These are phyloP conservation scores for Populus tomentosa DNA, from an alignment of 441 rosid species.

Conservation along the genomic window DNA sequence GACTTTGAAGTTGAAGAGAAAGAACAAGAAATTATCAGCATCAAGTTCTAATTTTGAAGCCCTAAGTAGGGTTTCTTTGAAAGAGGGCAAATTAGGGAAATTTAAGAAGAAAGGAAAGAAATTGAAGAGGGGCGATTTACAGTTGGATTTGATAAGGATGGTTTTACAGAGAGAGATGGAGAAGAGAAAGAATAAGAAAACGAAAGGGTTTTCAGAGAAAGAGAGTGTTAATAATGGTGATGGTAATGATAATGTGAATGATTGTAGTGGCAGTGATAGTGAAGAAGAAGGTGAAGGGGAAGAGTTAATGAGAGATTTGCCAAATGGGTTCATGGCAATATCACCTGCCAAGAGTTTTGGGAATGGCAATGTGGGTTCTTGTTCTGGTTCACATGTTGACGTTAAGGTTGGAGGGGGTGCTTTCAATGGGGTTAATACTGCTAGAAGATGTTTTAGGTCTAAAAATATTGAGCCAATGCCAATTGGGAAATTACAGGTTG, in stretches of 20 bases:
- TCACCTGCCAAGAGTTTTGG: slow-evolving; percentile 49
- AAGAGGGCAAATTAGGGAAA: slow-evolving; percentile 29
- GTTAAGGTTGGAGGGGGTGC: slow-evolving; percentile 64
- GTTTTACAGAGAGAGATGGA: slow-evolving; percentile 73
- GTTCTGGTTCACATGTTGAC: slow-evolving; percentile 46
- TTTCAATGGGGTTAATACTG: slow-evolving; percentile 20
- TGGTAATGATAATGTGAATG: slow-evolving; percentile 15
- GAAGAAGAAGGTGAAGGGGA: slow-evolving; percentile 18
- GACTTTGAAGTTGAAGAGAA: slow-evolving; percentile 52
- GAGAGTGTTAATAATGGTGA: slow-evolving; percentile 10
- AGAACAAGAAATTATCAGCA: slow-evolving; percentile 21
- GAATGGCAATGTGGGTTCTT: slow-evolving; percentile 43
- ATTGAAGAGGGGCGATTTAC: slow-evolving; percentile 60
- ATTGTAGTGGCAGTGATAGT: slow-evolving; percentile 15
- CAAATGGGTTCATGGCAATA: slow-evolving; percentile 91
- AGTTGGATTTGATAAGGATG: slow-evolving; percentile 71
- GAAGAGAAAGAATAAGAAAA: slow-evolving; percentile 42
- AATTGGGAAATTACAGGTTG: slow-evolving; percentile 70
- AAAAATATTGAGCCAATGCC: slow-evolving; percentile 83
- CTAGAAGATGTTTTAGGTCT: slow-evolving; percentile 67
- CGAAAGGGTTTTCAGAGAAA: slow-evolving; percentile 20
- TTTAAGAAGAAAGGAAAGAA: slow-evolving; percentile 48
- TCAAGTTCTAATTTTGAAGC: neutral
- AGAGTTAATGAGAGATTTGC: slow-evolving; percentile 75
- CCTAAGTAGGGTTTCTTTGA: slow-evolving; percentile 9